phyloP scores from a whole-genome alignment of 345 rosid species.

The Brassica cretica region DNA sequence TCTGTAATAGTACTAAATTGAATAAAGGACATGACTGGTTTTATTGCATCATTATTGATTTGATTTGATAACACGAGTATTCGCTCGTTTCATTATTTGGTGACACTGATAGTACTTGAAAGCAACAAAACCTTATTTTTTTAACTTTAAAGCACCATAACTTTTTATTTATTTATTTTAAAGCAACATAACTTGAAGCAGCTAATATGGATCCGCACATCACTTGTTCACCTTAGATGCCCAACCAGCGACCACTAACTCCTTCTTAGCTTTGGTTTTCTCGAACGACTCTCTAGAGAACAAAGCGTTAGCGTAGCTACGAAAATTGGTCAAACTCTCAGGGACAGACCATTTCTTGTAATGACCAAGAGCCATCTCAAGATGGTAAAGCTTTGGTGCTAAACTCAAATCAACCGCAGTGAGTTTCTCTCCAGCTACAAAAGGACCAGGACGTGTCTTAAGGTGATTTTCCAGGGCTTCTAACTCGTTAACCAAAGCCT shows the following conservation, averaged over 20 bases:
- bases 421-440: conserved; percentile 72
- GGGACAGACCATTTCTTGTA: conserved; percentile 89
- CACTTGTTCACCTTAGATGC: conserved; percentile 29
- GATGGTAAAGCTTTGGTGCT: conserved; percentile 89
- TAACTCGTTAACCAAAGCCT: conserved; percentile 71
- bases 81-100: conserved; percentile 17
- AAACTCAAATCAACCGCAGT: conserved; percentile 74
- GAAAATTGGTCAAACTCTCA: conserved; percentile 58
- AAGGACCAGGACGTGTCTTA: conserved; percentile 63
- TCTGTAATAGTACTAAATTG: conserved; percentile 12
- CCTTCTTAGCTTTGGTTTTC: conserved; percentile 56
- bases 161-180: background rate
- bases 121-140: background rate
- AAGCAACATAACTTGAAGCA: conserved; percentile 11
- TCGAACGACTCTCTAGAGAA: conserved; percentile 64
- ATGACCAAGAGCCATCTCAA: conserved; percentile 73
- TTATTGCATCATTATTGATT: conserved; percentile 7
- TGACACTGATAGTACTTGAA: background rate
- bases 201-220: conserved; percentile 4
- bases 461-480: conserved; percentile 65
- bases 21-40: conserved; percentile 6
- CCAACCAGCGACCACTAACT: conserved; percentile 38
- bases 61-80: background rate
- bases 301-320: conserved; percentile 52
- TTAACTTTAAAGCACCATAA: background rate